Base-by-base conservation (phyloP, 139 green algal species). In the Haematococcus lacustris region DNA sequence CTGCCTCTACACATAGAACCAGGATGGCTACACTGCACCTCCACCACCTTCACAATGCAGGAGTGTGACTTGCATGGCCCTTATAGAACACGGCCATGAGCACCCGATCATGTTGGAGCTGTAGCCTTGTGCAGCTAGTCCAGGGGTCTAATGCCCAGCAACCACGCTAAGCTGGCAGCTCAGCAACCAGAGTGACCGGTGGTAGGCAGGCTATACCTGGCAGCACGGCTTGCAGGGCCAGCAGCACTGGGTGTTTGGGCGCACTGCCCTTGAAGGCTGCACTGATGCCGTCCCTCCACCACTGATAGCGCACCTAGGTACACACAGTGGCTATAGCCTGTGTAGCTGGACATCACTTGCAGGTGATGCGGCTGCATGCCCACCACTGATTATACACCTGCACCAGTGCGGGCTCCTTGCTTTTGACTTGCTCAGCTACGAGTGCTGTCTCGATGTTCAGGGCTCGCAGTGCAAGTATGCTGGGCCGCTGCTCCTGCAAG, bases 261-360 rank as follows among this genome's bases (percentile, higher is more conserved):
- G 83, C 74, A 23, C 65, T 38, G 33, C 74, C 68, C 30, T 73
- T 51, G 30, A 73, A 78, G 23, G 65, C 50, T 33, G 76, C 73
- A 7, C 83, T 80, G 3, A 96, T 51, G 0, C 86, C 88, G 33
- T 96, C 90, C 0, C 83, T 68, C 91, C 91, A 96, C 91, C 91
- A 96, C 66, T 96, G 88, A 70, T 88, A 92, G 21, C 90, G n/a
- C 73, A 87, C 67, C 71, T 76, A 57, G n/a, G n/a, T n/a, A n/a
- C n/a, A n/a, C n/a, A n/a, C n/a, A n/a, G n/a, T n/a, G n/a, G n/a
- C n/a, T n/a, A n/a, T n/a, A n/a, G n/a, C n/a, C n/a, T n/a, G n/a
- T n/a, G n/a, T n/a, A n/a, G n/a, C n/a, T n/a, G n/a, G n/a, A n/a
- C n/a, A n/a, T n/a, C n/a, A n/a, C n/a, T n/a, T n/a, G n/a, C n/a